phyloP scores from a whole-genome alignment of 1,284 basidiomycete species.

The Leccinum colubrinum region DNA sequence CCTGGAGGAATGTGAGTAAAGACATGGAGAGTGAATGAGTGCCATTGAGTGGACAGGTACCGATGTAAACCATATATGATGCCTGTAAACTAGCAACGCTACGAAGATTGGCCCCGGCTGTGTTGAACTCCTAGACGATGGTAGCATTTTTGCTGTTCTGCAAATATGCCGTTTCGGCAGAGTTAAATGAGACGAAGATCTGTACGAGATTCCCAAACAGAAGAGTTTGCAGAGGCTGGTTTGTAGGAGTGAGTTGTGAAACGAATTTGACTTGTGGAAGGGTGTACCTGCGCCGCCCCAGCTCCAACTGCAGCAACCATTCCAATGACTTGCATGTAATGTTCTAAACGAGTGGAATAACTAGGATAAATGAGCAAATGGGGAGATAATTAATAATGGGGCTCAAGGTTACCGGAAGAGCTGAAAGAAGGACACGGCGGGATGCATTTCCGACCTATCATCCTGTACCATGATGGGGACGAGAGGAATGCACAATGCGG shows the following conservation, averaged over 20 bases:
- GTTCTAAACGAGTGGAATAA: constrained; percentile 55
- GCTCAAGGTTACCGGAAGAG: constrained; percentile 23
- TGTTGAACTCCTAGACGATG: constrained; percentile 31
- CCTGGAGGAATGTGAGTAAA: constrained; percentile 37
- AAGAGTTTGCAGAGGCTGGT: constrained; percentile 78
- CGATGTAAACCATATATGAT: constrained; percentile 66
- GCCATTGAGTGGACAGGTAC: constrained; percentile 39
- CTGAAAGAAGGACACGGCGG: constrained; percentile 15
- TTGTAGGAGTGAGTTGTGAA: constrained; percentile 4
- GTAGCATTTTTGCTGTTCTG: constrained; percentile 21
- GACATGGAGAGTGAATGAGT: no score
- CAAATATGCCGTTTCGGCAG: constrained; percentile 23
- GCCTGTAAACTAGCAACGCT: constrained; percentile 56
- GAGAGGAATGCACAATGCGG: no score
- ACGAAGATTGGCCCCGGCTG: constrained; percentile 51
- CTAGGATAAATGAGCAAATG: constrained; percentile 9
- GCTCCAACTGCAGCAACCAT: constrained; percentile 65
- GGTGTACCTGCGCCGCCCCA: constrained; percentile 69
- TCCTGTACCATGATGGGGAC: no score
- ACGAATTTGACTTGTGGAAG: background rate
- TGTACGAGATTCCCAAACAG: constrained; percentile 81
- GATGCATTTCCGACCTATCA: background rate
- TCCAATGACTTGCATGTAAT: constrained; percentile 64
- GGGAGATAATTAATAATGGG: background rate
- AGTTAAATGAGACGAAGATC: constrained; percentile 67